Percentiles rank a stretch among this genome's conserved stretches.
Conservation (phyloP, 768 basidiomycete genomes). For the Leccinum rimulosum region DNA sequence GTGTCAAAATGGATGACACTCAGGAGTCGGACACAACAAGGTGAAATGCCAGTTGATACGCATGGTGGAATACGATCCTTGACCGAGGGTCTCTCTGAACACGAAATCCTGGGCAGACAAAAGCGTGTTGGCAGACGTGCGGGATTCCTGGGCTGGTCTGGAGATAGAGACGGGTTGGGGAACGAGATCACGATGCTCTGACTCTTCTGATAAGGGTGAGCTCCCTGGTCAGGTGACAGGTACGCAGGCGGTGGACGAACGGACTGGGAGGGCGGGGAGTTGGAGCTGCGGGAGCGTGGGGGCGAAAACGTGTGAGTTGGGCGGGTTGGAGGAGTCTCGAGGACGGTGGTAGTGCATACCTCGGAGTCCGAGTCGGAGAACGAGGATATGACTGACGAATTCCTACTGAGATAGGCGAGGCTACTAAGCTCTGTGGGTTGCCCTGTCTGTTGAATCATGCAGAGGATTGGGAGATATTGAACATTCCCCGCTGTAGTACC, state of each 20-base stretch:
- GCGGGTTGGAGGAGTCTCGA: conserved; percentile 47
- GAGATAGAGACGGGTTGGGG: conserved; percentile 8
- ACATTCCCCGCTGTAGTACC: too few relatives aligned
- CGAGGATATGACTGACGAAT: conserved; percentile 67
- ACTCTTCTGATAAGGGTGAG: conserved; percentile 40
- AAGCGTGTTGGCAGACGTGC: conserved; percentile 43
- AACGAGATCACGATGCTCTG: conserved; percentile 15
- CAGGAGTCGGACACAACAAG: conserved; percentile 8
- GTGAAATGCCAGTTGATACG: conserved; percentile 26
- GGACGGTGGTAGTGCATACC: conserved; percentile 36
- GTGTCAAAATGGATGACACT: background rate
- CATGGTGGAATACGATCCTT: conserved; percentile 82
- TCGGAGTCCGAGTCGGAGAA: conserved; percentile 39
- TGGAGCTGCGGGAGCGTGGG: conserved; percentile 55
- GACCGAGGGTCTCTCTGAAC: conserved; percentile 71
- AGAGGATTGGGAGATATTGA: background rate
- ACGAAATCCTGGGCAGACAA: conserved; percentile 61
- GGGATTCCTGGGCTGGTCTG: conserved; percentile 32
- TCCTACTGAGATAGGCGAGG: conserved; percentile 68
- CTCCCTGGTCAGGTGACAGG: conserved; percentile 44
- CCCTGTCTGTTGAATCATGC: too few relatives aligned
- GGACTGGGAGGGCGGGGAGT: conserved; percentile 36
- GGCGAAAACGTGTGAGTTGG: conserved; percentile 64
- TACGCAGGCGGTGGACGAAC: conserved; percentile 49
- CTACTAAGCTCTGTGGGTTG: conserved; percentile 3